A percentile compares a stretch with the other conserved stretches of the same genome.
Evolutionary conservation across 768 basidiomycete genomes (phyloP).

Genomic region (Boletellus ananas): DNA sequence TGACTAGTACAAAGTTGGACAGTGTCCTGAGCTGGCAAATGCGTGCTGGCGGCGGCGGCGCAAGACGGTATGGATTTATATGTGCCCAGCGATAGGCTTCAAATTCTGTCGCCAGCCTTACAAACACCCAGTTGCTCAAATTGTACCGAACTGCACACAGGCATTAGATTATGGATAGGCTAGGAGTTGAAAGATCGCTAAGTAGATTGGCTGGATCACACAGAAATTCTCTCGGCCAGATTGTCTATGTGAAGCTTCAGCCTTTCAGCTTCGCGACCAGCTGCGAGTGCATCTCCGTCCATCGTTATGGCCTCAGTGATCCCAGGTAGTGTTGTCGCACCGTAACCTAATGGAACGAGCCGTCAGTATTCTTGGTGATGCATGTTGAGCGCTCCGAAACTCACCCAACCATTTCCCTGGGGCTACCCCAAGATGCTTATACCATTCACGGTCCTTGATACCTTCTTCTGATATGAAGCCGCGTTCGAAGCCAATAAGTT

Average conservation of each 20-base stretch:
- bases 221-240: conserved; percentile 36
- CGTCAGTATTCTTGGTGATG: conserved; percentile 1
- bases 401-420: conserved; percentile 84
- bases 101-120: too few species aligned
- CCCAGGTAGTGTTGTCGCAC: conserved; percentile 82
- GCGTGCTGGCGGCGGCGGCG: too few species aligned
- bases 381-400: conserved; percentile 13
- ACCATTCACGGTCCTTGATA: conserved; percentile 83
- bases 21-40: too few species aligned
- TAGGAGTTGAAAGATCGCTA: neutral
- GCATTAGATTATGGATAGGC: too few species aligned
- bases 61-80: too few species aligned
- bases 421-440: conserved; percentile 83
- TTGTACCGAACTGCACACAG: too few species aligned
- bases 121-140: too few species aligned
- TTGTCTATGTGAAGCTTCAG: conserved; percentile 50
- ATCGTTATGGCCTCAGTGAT: conserved; percentile 75
- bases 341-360: conserved; percentile 53
- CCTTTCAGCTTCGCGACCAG: conserved; percentile 60
- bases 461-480: conserved; percentile 83
- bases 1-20: too few species aligned
- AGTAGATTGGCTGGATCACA: conserved; percentile 4
- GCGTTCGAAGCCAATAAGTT: conserved; percentile 67
- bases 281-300: conserved; percentile 60
- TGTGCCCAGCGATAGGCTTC: too few species aligned